A percentile compares a stretch with the other conserved stretches of the same genome.
phyloP scores from a whole-genome alignment of 495 filamentous ascomycete species.

The Barbatosphaeria neglecta region DNA sequence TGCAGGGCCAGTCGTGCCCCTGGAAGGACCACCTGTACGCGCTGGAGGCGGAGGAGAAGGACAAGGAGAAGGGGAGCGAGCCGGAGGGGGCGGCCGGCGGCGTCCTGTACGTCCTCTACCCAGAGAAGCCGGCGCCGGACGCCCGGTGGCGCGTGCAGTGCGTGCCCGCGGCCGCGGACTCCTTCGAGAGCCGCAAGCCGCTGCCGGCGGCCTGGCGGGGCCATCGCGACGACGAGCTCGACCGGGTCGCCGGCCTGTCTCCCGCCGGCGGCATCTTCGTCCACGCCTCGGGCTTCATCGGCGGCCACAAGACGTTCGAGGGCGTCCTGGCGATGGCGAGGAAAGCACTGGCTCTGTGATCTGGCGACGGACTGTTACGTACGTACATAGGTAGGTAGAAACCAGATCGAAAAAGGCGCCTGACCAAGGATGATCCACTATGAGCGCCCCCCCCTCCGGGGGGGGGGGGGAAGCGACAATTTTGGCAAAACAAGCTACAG shows the following conservation, averaged over 20 bases:
- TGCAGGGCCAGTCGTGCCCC: constrained; percentile 62
- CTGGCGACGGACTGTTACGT: no score
- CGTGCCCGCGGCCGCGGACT: constrained; percentile 66
- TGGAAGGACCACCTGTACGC: constrained; percentile 95
- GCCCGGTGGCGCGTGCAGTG: constrained; percentile 88
- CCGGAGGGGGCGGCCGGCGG: constrained; percentile 5
- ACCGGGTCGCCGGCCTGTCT: constrained; percentile 60
- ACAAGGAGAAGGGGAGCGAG: constrained; percentile 19
- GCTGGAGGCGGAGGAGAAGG: constrained; percentile 54
- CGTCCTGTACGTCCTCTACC: constrained; percentile 88
- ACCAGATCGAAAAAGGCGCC: no score
- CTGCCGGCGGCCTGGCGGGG: constrained; percentile 88
- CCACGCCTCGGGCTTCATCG: constrained; percentile 91
- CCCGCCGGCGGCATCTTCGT: constrained; percentile 65
- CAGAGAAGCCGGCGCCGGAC: constrained; percentile 57
- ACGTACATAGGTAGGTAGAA: no score
- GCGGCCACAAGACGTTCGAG: constrained; percentile 81
- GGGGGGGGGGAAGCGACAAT: no score
- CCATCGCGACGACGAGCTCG: constrained; percentile 71
- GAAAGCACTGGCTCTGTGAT: constrained; percentile 43
- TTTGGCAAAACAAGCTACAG: no score
- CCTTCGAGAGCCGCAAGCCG: constrained; percentile 81
- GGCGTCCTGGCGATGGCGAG: constrained; percentile 81
- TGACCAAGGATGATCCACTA: no score
- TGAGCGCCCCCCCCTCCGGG: no score